A percentile compares a stretch with the other conserved stretches of the same genome.
phyloP scores from a whole-genome alignment of 2,329 filamentous ascomycete genomes.

The Bipolaris oryzae region DNA sequence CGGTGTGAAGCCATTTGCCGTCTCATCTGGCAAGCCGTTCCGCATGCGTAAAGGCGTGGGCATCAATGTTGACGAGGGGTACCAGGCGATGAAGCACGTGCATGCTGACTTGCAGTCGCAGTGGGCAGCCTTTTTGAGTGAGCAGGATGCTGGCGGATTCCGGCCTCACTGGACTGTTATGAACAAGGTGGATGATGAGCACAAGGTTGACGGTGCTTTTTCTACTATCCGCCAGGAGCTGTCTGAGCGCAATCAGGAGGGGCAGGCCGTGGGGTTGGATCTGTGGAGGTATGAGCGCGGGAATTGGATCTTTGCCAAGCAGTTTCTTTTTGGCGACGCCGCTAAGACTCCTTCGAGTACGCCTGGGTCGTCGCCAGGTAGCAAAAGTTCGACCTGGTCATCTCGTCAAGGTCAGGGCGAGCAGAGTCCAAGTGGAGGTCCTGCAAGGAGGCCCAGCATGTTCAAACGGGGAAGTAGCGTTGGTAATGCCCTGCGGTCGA shows the following conservation, averaged over 20 bases:
- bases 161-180: slow-evolving; percentile 55
- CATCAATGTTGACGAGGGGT: slow-evolving; percentile 44
- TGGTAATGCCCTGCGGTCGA: slow-evolving; percentile 18
- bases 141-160: slow-evolving; percentile 51
- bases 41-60: slow-evolving; percentile 52
- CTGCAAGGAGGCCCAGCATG: slow-evolving; percentile 19
- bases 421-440: slow-evolving; percentile 3
- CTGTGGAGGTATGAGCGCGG: slow-evolving; percentile 53
- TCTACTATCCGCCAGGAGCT: slow-evolving; percentile 42
- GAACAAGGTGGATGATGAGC: slow-evolving; percentile 55
- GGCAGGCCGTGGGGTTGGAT: slow-evolving; percentile 47
- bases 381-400: slow-evolving; percentile 5
- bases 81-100: slow-evolving; percentile 41
- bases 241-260: slow-evolving; percentile 39
- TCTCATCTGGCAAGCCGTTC: slow-evolving; percentile 49
- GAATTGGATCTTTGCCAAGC: slow-evolving; percentile 48
- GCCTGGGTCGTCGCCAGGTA: neutral
- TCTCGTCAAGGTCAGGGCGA: neutral
- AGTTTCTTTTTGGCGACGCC: slow-evolving; percentile 43
- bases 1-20: slow-evolving; percentile 43
- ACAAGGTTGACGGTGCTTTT: slow-evolving; percentile 46
- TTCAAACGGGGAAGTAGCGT: slow-evolving; percentile 26
- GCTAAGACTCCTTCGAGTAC: neutral
- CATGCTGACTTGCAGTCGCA: slow-evolving; percentile 43
- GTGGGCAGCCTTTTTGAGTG: slow-evolving; percentile 50